Base-by-base conservation (phyloP, 495 filamentous ascomycete genomes). In the Tuber umbilicatum region DNA sequence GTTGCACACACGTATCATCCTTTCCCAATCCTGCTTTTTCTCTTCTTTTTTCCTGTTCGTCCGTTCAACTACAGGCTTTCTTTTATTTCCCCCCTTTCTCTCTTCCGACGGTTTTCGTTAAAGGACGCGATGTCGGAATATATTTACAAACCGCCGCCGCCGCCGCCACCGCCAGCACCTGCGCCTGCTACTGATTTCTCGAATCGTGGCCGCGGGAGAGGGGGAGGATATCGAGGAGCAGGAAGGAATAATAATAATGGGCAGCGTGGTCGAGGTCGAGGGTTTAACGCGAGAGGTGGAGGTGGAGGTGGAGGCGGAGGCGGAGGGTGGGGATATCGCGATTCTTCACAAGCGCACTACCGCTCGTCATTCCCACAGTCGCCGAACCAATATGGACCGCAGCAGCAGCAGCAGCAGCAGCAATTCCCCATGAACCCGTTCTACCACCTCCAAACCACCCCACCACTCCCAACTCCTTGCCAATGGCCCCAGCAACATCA, bases 111-210 rank as follows among this genome's bases (percentile, higher is more conserved):
- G 47, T n/a, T n/a, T n/a, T 55, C n/a, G 23, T 55, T 55, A 12
- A 55, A 12, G 23, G n/a, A 64, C 55, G 42, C 50, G 37, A 80
- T 80, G 79, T 80, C 79, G 55, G 72, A 39, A 60, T 81, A 81
- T 72, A 81, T 81, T 38, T 81, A 75, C 37, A 72, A 70, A 41
- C 80, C 79, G 14, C 79, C 80, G 23, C 79, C 79, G 3, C 79
- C 79, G 0, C 76, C 75, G 23, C 68, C 77, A 16, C 73, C 73
- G 14, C 39, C 45, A 0, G 67, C 41, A 16, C 70, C 43, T 27
- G 31, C 14, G 19, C 60, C 73, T 42, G 35, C 17, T 9, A 31
- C 17, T 5, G 37, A 38, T 35, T 41, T n/a, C 50, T 60, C 40
- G 31, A 31, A 45, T 70, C 73, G 68, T 50, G 68, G 70, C 14